Conservation (phyloP, 257 asterid species). For the Solanum peruvianum region DNA sequence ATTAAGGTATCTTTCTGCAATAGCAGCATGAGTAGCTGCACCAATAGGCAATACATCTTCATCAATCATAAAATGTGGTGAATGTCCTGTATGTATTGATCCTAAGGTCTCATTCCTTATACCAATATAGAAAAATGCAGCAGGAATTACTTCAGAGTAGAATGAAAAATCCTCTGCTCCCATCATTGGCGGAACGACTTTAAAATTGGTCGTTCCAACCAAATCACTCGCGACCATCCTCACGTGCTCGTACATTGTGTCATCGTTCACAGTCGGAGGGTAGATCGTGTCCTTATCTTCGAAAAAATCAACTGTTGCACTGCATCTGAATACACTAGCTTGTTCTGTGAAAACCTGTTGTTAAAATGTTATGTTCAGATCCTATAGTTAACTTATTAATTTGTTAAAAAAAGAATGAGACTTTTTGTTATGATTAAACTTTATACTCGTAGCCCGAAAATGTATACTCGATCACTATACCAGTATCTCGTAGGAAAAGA, state of each 20-base stretch:
- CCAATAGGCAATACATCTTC: conserved; percentile 77
- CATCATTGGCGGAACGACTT: conserved; percentile 62
- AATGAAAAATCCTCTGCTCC: conserved; percentile 92
- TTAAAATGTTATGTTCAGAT: not conserved
- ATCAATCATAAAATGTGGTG: conserved; percentile 78
- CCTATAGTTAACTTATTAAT: not conserved
- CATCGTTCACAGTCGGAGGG: conserved; percentile 74
- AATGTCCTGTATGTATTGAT: conserved; percentile 50
- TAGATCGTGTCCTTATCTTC: conserved; percentile 45
- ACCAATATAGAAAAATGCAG: conserved; percentile 76
- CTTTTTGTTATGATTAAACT: not conserved
- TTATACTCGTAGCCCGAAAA: not conserved
- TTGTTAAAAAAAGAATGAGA: not conserved
- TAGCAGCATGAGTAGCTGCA: conserved; percentile 85
- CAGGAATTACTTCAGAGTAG: conserved; percentile 68
- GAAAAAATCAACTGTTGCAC: conserved; percentile 73
- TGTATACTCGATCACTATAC: not conserved
- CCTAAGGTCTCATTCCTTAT: conserved; percentile 64
- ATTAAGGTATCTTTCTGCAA: conserved; percentile 76
- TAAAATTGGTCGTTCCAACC: conserved; percentile 36
- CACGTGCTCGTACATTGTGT: conserved; percentile 49
- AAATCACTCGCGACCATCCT: conserved; percentile 33
- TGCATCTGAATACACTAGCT: conserved; percentile 65
- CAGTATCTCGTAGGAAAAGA: not conserved
- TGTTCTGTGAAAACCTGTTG: conserved; percentile 66